A percentile compares a stretch with the other conserved stretches of the same genome.
Conservation (phyloP, 2,329 filamentous ascomycete genomes). For the Trichophyton mentagrophytes region DNA sequence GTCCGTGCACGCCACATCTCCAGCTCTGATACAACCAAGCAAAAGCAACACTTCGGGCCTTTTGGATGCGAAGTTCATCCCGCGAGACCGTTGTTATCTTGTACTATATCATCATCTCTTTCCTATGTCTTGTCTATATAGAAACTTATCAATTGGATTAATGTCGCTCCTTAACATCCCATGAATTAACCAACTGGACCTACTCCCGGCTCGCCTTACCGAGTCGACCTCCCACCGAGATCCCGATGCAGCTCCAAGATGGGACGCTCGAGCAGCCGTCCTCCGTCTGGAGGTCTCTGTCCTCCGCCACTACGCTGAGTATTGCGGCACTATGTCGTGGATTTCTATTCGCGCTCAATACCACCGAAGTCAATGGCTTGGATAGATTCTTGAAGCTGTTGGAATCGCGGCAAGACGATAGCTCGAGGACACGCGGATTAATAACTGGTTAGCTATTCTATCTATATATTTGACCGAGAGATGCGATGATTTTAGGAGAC, state of each 20-base stretch:
- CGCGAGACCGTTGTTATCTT: neutral
- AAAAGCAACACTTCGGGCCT: too few species aligned
- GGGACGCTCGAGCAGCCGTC: constrained; percentile 34
- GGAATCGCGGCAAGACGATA: constrained; percentile 56
- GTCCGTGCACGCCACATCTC: neutral
- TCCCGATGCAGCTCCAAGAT: constrained; percentile 25
- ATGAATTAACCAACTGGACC: neutral
- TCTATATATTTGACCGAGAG: too few species aligned
- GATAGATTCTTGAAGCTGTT: constrained; percentile 62
- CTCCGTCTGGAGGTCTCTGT: constrained; percentile 54
- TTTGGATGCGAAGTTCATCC: neutral
- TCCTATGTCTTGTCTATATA: neutral
- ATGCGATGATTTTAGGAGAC: neutral
- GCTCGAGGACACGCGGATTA: constrained; percentile 58
- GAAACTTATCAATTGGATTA: neutral
- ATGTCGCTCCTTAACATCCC: neutral
- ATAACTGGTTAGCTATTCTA: constrained; percentile 55
- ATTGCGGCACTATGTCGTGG: constrained; percentile 57
- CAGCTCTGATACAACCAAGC: neutral
- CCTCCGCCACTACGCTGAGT: constrained; percentile 60
- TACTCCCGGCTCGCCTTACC: neutral
- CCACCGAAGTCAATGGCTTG: constrained; percentile 62
- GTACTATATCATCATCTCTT: neutral
- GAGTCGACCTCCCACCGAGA: neutral
- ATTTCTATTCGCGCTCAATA: constrained; percentile 65